Percentiles rank a stretch among this genome's conserved stretches.
These are phyloP conservation scores for Phytopythium helicoides DNA, from an alignment of 352 stramenopile genomes.

Conservation along the genomic window DNA sequence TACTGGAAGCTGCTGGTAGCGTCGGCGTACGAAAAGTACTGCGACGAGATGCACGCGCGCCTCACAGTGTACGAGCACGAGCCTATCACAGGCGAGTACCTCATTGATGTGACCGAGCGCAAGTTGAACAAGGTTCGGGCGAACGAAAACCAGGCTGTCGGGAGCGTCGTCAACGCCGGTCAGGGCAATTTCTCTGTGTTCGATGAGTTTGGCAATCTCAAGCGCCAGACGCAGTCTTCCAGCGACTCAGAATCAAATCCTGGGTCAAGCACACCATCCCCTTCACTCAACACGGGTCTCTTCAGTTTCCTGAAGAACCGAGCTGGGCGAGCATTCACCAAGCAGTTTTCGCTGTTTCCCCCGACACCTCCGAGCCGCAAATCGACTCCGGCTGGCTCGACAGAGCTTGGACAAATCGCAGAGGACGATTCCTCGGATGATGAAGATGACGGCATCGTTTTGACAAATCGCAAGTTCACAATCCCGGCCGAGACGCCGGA, in stretches of 20 bases:
- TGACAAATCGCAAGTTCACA: conserved; percentile 6
- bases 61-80: conserved; percentile 58
- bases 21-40: conserved; percentile 54
- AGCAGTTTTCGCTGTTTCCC: conserved; percentile 55
- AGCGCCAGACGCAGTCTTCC: conserved; percentile 31
- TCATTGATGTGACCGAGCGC: conserved; percentile 67
- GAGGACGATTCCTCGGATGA: conserved; percentile 46
- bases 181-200: conserved; percentile 67
- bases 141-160: conserved; percentile 28
- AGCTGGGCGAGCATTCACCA: conserved; percentile 60
- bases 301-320: conserved; percentile 79
- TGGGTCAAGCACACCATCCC: conserved; percentile 5
- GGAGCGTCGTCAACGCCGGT: conserved; percentile 44
- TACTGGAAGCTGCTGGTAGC: conserved; percentile 67
- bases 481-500: conserved; percentile 29
- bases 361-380: conserved; percentile 20
- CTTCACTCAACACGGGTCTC: conserved; percentile 61
- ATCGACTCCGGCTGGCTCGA: background rate
- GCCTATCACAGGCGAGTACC: conserved; percentile 55
- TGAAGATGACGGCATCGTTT: conserved; percentile 8
- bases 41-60: conserved; percentile 53
- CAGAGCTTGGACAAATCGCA: conserved; percentile 33
- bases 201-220: conserved; percentile 81
- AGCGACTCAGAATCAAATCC: conserved; percentile 4
- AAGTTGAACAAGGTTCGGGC: conserved; percentile 52